Percentiles rank a stretch among this genome's conserved stretches.
These are phyloP conservation scores for Pittosporum tobira DNA, from an alignment of 129 eudicot species.

Conservation along the genomic window DNA sequence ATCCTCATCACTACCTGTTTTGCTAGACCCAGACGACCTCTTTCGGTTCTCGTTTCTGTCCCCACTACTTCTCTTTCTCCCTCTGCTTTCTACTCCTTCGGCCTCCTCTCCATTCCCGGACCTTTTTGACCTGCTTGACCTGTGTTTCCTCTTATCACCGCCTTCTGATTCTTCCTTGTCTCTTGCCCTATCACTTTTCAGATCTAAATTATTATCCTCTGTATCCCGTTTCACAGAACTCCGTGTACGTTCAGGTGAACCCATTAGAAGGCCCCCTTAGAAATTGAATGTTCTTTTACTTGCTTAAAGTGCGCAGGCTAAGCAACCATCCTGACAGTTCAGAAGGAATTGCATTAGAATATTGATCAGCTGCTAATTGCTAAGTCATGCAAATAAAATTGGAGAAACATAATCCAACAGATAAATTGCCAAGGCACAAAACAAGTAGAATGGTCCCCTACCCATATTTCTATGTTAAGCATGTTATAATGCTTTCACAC, in stretches of 20 bases:
- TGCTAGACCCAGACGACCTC: slow-evolving; percentile 53
- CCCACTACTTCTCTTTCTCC: slow-evolving; percentile 39
- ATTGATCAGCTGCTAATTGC: too few species aligned
- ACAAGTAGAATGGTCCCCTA: too few species aligned
- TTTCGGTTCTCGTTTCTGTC: slow-evolving; percentile 61
- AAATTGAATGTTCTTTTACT: background rate
- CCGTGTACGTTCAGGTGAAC: slow-evolving; percentile 67
- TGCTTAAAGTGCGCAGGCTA: background rate
- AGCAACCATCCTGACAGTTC: background rate
- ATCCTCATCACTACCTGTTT: slow-evolving; percentile 58
- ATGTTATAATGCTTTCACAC: too few species aligned
- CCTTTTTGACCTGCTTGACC: slow-evolving; percentile 57
- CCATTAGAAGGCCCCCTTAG: slow-evolving; percentile 27
- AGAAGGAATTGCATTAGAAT: too few species aligned
- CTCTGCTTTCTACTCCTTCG: slow-evolving; percentile 53
- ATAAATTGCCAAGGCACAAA: too few species aligned
- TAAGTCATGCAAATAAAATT: too few species aligned
- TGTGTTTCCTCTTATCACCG: slow-evolving; percentile 57
- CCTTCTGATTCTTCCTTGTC: slow-evolving; percentile 57
- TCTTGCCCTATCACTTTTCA: slow-evolving; percentile 37
- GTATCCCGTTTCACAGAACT: slow-evolving; percentile 39
- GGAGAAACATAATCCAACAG: too few species aligned
- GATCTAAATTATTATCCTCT: slow-evolving; percentile 43
- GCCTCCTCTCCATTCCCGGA: slow-evolving; percentile 47
- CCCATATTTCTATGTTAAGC: too few species aligned